Evolutionary conservation across 2,329 filamentous ascomycete species (phyloP).

Genomic region (Coniosporium tulheliwenetii): DNA sequence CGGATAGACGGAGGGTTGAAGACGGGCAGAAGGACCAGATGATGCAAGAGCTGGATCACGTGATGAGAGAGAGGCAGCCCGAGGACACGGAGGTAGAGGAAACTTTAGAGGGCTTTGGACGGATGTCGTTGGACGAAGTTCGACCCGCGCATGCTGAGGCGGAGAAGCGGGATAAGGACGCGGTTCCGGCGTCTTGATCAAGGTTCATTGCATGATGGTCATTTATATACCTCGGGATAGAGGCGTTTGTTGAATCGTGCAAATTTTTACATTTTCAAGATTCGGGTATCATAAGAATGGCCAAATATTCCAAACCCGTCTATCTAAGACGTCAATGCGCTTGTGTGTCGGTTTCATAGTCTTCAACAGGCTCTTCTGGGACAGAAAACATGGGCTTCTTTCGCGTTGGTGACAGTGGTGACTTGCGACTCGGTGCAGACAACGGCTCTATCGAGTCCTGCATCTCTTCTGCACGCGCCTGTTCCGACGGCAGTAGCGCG

Average conservation of each 20-base stretch:
- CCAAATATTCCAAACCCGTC: too few relatives aligned
- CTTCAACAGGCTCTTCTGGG: conserved; percentile 23
- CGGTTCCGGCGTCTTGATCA: neutral
- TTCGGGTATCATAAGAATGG: too few relatives aligned
- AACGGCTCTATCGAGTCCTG: too few relatives aligned
- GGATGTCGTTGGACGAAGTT: neutral
- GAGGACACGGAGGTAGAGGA: neutral
- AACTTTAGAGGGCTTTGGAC: conserved; percentile 1
- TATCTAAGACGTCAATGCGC: neutral
- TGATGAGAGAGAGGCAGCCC: neutral
- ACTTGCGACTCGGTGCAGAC: conserved; percentile 2
- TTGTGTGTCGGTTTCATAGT: conserved; percentile 15
- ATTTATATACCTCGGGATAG: too few relatives aligned
- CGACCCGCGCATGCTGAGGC: neutral
- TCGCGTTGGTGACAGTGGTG: conserved; percentile 3
- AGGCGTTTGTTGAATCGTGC: too few relatives aligned
- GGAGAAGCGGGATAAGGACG: neutral
- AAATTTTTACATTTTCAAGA: too few relatives aligned
- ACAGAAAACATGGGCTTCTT: conserved; percentile 27
- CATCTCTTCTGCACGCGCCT: too few relatives aligned
- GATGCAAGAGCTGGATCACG: conserved; percentile 7
- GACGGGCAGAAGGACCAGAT: conserved; percentile 18
- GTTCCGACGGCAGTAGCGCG: too few relatives aligned
- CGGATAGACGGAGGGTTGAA: conserved; percentile 27
- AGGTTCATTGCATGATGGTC: too few relatives aligned